Percentiles rank a stretch among this genome's conserved stretches.
Evolutionary conservation across 768 basidiomycete genomes (phyloP).

Genomic region (Cystobasidium ongulense): DNA sequence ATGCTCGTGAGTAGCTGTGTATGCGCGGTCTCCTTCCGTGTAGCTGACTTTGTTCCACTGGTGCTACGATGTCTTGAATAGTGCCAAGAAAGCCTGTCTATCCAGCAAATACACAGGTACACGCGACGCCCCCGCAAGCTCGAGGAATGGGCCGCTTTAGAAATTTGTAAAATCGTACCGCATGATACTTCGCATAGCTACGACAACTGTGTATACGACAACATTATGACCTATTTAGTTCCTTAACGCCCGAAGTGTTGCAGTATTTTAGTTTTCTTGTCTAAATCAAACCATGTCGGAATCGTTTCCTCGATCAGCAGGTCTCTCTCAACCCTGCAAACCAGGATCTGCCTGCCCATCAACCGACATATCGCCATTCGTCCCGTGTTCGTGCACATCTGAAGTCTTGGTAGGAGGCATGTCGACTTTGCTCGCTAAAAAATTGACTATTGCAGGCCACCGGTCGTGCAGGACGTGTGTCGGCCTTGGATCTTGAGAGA

Average conservation of each 20-base stretch:
- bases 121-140: slow-evolving; percentile 12
- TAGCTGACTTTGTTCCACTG: too few species aligned
- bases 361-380: neutral
- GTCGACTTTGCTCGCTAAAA: neutral
- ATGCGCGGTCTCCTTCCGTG: too few species aligned
- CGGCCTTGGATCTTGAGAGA: slow-evolving; percentile 23
- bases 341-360: neutral
- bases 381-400: neutral
- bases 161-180: neutral
- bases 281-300: neutral
- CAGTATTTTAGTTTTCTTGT: neutral
- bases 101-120: neutral
- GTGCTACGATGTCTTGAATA: neutral
- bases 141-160: slow-evolving; percentile 25
- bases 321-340: neutral
- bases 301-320: neutral
- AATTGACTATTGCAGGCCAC: neutral
- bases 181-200: neutral
- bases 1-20: slow-evolving; percentile 7
- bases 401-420: neutral
- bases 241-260: neutral
- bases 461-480: slow-evolving; percentile 19
- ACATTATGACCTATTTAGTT: neutral
- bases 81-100: slow-evolving; percentile 21
- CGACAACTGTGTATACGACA: neutral